A percentile compares a stretch with the other conserved stretches of the same genome.
Conservation (phyloP, 768 basidiomycete species). For the Psilocybe tampanensis region DNA sequence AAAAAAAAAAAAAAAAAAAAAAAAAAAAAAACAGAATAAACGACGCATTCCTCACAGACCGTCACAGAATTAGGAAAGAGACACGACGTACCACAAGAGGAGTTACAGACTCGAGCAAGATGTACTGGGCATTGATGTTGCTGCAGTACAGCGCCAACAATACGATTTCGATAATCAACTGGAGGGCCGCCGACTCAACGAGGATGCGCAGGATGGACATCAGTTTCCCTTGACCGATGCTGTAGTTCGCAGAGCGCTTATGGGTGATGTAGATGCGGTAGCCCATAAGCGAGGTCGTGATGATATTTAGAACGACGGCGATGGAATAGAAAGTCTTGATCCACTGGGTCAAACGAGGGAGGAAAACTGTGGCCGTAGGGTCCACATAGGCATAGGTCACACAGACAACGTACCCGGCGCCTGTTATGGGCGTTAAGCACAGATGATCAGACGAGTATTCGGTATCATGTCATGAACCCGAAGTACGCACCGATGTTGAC, state of each 20-base stretch:
- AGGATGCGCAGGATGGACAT: background rate
- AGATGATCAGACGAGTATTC: no score
- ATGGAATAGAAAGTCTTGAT: constrained; percentile 1
- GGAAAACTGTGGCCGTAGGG: background rate
- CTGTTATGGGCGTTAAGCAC: background rate
- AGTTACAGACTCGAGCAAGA: background rate
- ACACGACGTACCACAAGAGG: background rate
- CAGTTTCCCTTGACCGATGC: background rate
- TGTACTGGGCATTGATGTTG: background rate
- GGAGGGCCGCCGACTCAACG: background rate
- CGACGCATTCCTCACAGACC: background rate
- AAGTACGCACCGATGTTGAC: background rate
- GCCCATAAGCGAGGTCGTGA: background rate
- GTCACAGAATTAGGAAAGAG: no score
- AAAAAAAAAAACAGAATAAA: background rate
- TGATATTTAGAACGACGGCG: background rate
- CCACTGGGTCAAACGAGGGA: background rate
- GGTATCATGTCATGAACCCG: no score
- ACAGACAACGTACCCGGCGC: constrained; percentile 1
- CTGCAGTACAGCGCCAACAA: background rate
- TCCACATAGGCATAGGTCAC: background rate
- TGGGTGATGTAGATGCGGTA: background rate
- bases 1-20: no score
- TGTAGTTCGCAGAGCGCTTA: background rate
- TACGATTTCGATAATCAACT: background rate